Evolutionary conservation across 345 rosid genomes (phyloP).

Genomic region (Ailanthus altissimus): DNA sequence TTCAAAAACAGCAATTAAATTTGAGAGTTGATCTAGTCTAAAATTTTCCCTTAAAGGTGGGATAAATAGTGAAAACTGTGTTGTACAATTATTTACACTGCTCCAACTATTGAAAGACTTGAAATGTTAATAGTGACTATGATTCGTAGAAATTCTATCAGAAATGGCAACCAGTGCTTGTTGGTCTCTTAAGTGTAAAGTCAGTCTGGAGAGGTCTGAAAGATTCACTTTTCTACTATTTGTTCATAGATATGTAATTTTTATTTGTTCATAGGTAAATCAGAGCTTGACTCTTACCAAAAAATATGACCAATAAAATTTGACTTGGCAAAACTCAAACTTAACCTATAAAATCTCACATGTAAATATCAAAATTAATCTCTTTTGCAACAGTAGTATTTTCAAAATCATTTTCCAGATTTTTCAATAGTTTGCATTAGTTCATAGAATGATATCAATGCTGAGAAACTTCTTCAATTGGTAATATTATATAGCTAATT

Average conservation of each 20-base stretch:
- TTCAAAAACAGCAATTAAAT: background rate
- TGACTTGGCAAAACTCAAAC: background rate
- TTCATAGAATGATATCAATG: background rate
- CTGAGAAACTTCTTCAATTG: background rate
- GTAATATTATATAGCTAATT: background rate
- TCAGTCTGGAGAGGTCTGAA: background rate
- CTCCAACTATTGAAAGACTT: background rate
- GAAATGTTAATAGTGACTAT: background rate
- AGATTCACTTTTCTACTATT: background rate
- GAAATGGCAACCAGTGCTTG: background rate
- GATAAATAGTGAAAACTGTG: background rate
- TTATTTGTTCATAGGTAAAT: background rate
- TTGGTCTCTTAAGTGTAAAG: background rate
- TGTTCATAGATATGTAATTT: background rate
- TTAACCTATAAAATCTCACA: background rate
- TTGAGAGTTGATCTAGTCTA: constrained; percentile 10
- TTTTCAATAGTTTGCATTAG: background rate
- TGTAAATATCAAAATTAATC: background rate
- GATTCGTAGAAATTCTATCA: background rate
- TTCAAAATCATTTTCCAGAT: background rate
- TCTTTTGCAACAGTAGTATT: background rate
- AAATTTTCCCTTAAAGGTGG: background rate
- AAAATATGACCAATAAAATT: background rate
- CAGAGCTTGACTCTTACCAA: background rate
- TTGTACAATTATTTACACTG: background rate